Conservation (phyloP, 495 filamentous ascomycete genomes). For the Neurospora hispaniola region DNA sequence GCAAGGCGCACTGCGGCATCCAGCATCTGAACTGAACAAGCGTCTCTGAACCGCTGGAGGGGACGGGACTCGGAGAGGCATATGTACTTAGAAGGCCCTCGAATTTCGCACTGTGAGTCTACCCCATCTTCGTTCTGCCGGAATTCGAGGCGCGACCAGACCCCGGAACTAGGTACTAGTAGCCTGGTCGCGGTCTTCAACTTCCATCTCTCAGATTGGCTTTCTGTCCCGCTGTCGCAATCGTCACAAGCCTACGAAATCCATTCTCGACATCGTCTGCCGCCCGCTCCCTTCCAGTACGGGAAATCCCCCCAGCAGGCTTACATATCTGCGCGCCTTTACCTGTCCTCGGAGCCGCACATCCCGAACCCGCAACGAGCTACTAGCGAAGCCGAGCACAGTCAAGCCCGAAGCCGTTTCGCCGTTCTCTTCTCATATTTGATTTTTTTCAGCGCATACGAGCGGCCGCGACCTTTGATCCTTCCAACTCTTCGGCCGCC, state of each 20-base stretch:
- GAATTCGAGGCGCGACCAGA: not conserved
- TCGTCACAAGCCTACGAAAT: not conserved
- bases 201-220: not conserved
- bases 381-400: not conserved
- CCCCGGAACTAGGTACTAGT: not conserved
- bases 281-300: not conserved
- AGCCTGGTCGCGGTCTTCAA: not conserved
- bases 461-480: not conserved
- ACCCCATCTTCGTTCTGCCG: not conserved
- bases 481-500: slow-evolving; percentile 22
- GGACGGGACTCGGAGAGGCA: too few relatives aligned
- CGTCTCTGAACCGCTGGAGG: not conserved
- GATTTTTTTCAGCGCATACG: not conserved
- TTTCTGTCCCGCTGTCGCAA: not conserved
- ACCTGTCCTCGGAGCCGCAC: not conserved
- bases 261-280: not conserved
- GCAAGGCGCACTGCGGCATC: not conserved
- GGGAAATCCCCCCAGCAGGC: not conserved
- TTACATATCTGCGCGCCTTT: not conserved
- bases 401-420: not conserved
- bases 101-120: not conserved
- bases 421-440: not conserved
- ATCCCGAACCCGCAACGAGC: not conserved
- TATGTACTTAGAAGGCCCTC: not conserved
- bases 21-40: not conserved